phyloP scores from a whole-genome alignment of 768 basidiomycete species.

The Coprinopsis sp. region DNA sequence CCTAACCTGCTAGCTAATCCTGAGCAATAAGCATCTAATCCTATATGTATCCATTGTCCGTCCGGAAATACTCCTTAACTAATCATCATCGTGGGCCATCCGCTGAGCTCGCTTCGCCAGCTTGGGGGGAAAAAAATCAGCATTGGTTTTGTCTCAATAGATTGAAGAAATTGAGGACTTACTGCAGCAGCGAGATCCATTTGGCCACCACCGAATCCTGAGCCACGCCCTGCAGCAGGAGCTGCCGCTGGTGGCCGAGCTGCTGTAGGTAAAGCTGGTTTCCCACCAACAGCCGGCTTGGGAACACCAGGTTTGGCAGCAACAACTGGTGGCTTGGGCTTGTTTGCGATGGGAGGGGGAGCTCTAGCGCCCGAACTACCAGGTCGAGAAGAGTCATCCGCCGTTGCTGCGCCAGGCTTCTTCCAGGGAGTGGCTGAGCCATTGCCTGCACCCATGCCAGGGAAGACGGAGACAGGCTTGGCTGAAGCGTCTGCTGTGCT shows the following conservation, averaged over 20 bases:
- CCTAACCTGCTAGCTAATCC: too few species aligned
- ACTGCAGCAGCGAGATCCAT: conserved; percentile 83
- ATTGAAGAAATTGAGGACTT: conserved; percentile 31
- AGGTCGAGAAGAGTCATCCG: conserved; percentile 42
- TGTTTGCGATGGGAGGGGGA: conserved; percentile 57
- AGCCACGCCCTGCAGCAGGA: conserved; percentile 25
- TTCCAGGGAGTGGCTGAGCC: conserved; percentile 75
- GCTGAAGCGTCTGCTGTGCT: conserved; percentile 56
- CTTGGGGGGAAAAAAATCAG: conserved; percentile 30
- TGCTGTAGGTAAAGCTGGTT: conserved; percentile 60
- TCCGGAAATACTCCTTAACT: too few species aligned
- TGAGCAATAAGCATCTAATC: not conserved
- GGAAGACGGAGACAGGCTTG: conserved; percentile 79
- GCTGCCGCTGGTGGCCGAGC: conserved; percentile 31
- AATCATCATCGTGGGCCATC: conserved; percentile 42
- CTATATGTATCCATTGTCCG: conserved; percentile 5
- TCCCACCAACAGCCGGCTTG: conserved; percentile 47
- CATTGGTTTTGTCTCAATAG: not conserved
- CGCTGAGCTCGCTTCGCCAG: conserved; percentile 75
- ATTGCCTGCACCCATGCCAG: conserved; percentile 64
- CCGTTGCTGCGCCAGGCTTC: conserved; percentile 40
- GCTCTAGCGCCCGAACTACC: conserved; percentile 47
- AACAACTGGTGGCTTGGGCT: conserved; percentile 65
- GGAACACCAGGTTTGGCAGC: conserved; percentile 35
- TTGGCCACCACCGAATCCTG: conserved; percentile 48